Evolutionary conservation across 2,329 filamentous ascomycete genomes (phyloP).

Genomic region (Aulographum hederae): DNA sequence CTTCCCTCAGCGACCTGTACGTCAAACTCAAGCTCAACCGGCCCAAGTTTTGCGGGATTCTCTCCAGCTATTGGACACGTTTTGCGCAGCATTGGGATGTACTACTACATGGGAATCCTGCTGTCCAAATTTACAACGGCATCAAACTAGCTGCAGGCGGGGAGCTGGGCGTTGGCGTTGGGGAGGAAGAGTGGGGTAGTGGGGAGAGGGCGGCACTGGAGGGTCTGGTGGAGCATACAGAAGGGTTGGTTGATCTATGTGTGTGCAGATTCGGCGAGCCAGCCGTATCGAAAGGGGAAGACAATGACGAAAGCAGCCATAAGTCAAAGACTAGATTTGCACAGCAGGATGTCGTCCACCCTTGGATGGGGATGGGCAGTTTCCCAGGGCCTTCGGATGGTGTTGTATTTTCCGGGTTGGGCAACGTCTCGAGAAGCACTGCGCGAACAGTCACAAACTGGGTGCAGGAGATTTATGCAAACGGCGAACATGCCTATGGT

Average conservation of each 20-base stretch:
- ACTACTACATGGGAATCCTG: slow-evolving; percentile 75
- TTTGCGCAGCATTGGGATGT: slow-evolving; percentile 63
- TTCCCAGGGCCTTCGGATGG: slow-evolving; percentile 59
- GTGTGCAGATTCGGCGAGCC: slow-evolving; percentile 68
- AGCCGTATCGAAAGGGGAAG: slow-evolving; percentile 12
- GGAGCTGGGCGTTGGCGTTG: slow-evolving; percentile 83
- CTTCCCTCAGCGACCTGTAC: slow-evolving; percentile 54
- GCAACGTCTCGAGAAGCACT: slow-evolving; percentile 52
- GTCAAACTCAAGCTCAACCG: slow-evolving; percentile 39
- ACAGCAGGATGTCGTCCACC: slow-evolving; percentile 11
- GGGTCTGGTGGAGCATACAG: slow-evolving; percentile 60
- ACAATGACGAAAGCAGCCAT: slow-evolving; percentile 11
- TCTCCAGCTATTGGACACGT: slow-evolving; percentile 67
- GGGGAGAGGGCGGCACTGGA: slow-evolving; percentile 87
- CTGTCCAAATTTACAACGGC: slow-evolving; percentile 58
- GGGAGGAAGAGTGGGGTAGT: slow-evolving; percentile 87
- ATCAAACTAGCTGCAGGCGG: slow-evolving; percentile 80
- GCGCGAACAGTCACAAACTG: slow-evolving; percentile 60
- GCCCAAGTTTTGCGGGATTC: slow-evolving; percentile 48
- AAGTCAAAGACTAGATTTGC: slow-evolving; percentile 3
- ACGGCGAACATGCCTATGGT: slow-evolving; percentile 73
- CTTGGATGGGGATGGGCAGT: slow-evolving; percentile 59
- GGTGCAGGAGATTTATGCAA: slow-evolving; percentile 75
- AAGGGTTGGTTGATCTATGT: slow-evolving; percentile 73
- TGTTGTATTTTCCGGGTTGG: slow-evolving; percentile 68